Evolutionary conservation across 768 basidiomycete species (phyloP).

Genomic region (Strobilomyces dryophilus): DNA sequence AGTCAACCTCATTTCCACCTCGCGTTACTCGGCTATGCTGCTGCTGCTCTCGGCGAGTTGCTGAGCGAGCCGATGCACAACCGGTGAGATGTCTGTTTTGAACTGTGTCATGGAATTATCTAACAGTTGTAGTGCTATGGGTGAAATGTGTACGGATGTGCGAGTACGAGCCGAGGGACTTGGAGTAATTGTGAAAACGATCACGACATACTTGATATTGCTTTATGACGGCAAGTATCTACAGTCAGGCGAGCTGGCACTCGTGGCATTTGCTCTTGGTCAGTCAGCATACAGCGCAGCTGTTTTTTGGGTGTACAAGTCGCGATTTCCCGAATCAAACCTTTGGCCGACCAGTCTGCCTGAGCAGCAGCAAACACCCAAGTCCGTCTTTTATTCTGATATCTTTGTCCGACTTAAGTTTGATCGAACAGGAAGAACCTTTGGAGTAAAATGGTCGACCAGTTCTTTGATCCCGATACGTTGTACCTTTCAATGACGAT

Average conservation of each 20-base stretch:
- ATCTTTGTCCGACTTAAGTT: background rate
- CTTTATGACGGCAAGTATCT: conserved; percentile 40
- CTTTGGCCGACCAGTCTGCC: conserved; percentile 32
- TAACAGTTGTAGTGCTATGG: conserved; percentile 54
- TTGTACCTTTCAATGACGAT: conserved; percentile 73
- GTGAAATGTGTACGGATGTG: conserved; percentile 59
- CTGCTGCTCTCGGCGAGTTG: conserved; percentile 75
- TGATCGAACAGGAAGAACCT: background rate
- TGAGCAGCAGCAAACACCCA: conserved; percentile 10
- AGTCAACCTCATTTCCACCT: conserved; percentile 60
- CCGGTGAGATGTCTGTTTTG: conserved; percentile 37
- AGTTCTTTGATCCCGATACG: conserved; percentile 43
- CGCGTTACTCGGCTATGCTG: conserved; percentile 66
- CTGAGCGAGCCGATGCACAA: conserved; percentile 82
- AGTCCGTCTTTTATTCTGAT: conserved; percentile 15
- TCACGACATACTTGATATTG: conserved; percentile 66
- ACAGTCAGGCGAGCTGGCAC: conserved; percentile 43
- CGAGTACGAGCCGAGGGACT: conserved; percentile 85
- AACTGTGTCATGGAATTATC: background rate
- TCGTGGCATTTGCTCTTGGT: conserved; percentile 84
- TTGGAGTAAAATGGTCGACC: conserved; percentile 6
- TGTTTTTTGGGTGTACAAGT: conserved; percentile 54
- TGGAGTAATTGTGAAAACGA: conserved; percentile 71
- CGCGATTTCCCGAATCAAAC: conserved; percentile 33
- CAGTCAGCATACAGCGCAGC: conserved; percentile 70